These are phyloP conservation scores for Aspergillus hancockii DNA, from an alignment of 495 filamentous ascomycete genomes.

Conservation along the genomic window DNA sequence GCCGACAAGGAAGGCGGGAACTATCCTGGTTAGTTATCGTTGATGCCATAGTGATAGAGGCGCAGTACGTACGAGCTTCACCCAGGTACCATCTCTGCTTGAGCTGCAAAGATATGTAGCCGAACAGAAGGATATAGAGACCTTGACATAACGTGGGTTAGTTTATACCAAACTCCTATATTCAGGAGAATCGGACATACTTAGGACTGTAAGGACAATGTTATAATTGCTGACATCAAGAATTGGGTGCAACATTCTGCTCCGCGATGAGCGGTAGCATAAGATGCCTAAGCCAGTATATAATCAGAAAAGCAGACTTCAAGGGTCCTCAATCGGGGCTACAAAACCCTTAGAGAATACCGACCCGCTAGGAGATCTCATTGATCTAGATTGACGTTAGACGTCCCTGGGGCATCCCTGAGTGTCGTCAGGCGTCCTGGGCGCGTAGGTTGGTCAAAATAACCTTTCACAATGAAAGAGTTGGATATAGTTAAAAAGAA, in stretches of 20 bases:
- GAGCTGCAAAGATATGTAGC: constrained; percentile 53
- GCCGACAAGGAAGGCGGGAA: constrained; percentile 53
- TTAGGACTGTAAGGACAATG: constrained; percentile 44
- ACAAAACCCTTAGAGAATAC: background rate
- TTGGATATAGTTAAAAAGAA: background rate
- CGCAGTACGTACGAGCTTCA: constrained; percentile 50
- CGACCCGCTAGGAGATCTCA: background rate
- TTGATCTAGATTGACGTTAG: background rate
- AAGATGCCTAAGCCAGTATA: background rate
- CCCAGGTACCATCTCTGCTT: constrained; percentile 58
- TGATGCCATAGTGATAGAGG: background rate
- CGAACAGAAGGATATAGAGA: constrained; percentile 37
- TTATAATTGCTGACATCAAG: constrained; percentile 57
- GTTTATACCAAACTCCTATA: background rate
- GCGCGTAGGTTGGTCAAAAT: background rate
- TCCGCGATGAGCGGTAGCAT: background rate
- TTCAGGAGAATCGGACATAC: constrained; percentile 29
- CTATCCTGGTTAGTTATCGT: constrained; percentile 27
- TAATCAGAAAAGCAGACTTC: background rate
- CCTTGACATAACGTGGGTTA: constrained; percentile 23
- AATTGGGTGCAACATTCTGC: constrained; percentile 46
- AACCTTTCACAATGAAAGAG: background rate
- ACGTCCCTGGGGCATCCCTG: background rate
- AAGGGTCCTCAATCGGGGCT: background rate
- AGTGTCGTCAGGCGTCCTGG: background rate